Base-by-base conservation (phyloP, 2,329 filamentous ascomycete species). In the Phyllosticta citribraziliensis region DNA sequence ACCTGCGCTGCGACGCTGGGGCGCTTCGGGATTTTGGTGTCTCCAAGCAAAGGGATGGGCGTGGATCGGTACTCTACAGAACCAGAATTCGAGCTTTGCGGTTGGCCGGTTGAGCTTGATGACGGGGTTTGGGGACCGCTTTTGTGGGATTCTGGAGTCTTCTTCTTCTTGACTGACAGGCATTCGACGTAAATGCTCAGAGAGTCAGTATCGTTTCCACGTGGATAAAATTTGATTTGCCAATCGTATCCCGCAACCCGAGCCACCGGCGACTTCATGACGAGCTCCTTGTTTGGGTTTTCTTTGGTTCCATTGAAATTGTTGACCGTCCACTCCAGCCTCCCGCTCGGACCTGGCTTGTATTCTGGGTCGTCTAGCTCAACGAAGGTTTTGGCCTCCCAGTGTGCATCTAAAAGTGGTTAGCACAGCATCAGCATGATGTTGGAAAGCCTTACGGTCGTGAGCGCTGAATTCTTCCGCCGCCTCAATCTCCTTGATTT, bases 191-290 rank as follows among this genome's bases (percentile, higher is more conserved):
- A 87, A 24, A 85, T 76, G 65, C 83, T 85, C 58, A 86, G 69
- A 33, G 81, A 81, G 50, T 80, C 78, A 2, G 80, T 79, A 64
- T 81, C 79, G 66, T 86, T 84, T 20, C 84, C 84, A 53, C 79
- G 78, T 2, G 84, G 84, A 65, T 83, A 86, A 68, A 86, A 83
- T 69, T 86, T 86, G 74, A 87, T 82, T 60, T 80, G 83, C 84
- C 84, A 87, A 68, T 85, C 83, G 63, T 82, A 80, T 20, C 82
- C 83, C 20, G 82, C 84, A 61, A 86, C 75, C 25, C 72, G 78
- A 11, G 83, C 80, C 5, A 78, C 68, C 0, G 78, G 81, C 5
- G 84, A 86, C 30, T 79, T 80, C 79, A 86, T 83, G 64, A 86
- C 74, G 51, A 79, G 76, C 47, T 80, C 78, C 52, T 78, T 78